Evolutionary conservation across 805 yeast species (phyloP).

Genomic region (Saccharomycopsis selenospora): DNA sequence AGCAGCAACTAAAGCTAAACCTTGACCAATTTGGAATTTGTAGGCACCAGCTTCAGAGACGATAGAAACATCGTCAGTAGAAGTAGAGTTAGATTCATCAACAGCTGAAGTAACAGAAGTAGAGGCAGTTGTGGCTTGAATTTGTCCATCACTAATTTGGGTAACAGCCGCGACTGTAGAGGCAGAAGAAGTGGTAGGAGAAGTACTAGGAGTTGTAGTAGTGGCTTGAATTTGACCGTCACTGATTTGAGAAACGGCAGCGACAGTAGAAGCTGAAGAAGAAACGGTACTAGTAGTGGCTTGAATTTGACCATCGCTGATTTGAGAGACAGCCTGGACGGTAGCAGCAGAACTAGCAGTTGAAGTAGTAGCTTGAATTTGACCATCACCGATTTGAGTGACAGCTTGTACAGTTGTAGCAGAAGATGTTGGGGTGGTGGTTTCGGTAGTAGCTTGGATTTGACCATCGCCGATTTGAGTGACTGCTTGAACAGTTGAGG

Average conservation of each 20-base stretch:
- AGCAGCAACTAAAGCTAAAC: conserved; percentile 1
- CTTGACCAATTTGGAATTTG: not conserved
- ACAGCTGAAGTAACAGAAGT: conserved; percentile 4
- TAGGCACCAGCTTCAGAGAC: conserved; percentile 1
- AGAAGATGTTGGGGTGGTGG: conserved; percentile 29
- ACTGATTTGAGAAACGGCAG: conserved; percentile 35
- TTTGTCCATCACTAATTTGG: conserved; percentile 38
- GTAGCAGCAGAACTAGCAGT: conserved; percentile 29
- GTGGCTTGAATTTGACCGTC: conserved; percentile 38
- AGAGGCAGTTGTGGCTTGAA: conserved; percentile 26
- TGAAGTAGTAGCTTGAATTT: conserved; percentile 33
- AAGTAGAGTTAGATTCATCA: conserved; percentile 27
- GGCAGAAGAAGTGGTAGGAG: conserved; percentile 25
- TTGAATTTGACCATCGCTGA: conserved; percentile 38
- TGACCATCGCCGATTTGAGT: conserved; percentile 44
- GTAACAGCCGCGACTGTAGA: conserved; percentile 25
- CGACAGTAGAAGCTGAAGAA: conserved; percentile 32
- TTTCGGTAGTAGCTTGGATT: conserved; percentile 30
- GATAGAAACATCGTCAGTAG: conserved; percentile 30
- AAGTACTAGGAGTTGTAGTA: conserved; percentile 5
- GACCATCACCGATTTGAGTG: conserved; percentile 47
- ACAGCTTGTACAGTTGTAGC: conserved; percentile 25
- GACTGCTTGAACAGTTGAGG: conserved; percentile 25
- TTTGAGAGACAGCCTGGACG: conserved; percentile 37
- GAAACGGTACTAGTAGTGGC: conserved; percentile 26